Base-by-base conservation (phyloP, 2,329 filamentous ascomycete genomes). In the Aotearoamyces nothofagi region DNA sequence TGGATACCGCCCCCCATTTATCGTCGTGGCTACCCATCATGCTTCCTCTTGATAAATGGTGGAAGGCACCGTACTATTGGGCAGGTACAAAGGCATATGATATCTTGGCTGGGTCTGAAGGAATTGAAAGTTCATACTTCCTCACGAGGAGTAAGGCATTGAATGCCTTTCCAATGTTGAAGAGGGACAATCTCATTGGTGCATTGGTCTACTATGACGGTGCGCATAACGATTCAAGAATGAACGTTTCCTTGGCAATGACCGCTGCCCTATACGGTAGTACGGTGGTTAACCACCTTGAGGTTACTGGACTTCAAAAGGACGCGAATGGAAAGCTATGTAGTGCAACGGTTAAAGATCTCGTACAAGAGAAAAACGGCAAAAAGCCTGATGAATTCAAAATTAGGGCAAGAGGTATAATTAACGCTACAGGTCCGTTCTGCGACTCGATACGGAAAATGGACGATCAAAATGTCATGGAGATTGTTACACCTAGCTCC, bases 201-300 rank as follows among this genome's bases (percentile, higher is more conserved):
- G 81, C 82, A 33, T 58, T 92, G 45, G 82, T 92, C 14, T 92
- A 92, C 61, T 92, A 92, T 50, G 82, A 92, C 56, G 83, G 83
- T 42, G 81, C 80, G 16, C 83, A 92, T 56, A 92, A 92, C 47
- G 83, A 92, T 53, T 90, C 82, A 12, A 71, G 83, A 27, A 92
- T 92, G 82, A 92, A 92, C 48, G 78, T 90, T 15, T 86, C 80
- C 6, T 63, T 92, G 33, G 82, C 80, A 12, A 81, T 87, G 71
- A 92, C 83, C 11, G 81, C 82, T 32, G 80, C 82, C n/a, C 58
- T 92, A 24, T 92, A 90, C 49, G 82, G 82, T 17, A 71, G 74
- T 31, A 92, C 80, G 4, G 69, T 90, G 22, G 69, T 83, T 34
- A 92, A 87, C 53, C 79, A 92, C 53, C 59, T 83, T 45, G 79